Percentiles rank a stretch among this genome's conserved stretches.
These are phyloP conservation scores for Hypoxylon sp. DNA, from an alignment of 2,329 filamentous ascomycete species.

Conservation along the genomic window DNA sequence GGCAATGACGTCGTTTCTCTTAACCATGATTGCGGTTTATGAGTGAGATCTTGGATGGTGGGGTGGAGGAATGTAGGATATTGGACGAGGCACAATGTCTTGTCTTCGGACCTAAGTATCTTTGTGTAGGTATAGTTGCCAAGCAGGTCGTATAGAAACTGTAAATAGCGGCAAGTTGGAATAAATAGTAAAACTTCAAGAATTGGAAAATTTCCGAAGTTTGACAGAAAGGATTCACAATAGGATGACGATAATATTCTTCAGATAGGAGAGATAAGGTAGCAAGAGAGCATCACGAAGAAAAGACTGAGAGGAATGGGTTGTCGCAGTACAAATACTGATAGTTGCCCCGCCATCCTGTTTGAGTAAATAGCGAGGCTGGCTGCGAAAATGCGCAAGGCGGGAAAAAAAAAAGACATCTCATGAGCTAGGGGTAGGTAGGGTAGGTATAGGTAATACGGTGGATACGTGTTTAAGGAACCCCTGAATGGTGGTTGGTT, in stretches of 20 bases:
- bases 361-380: slow-evolving; percentile 51
- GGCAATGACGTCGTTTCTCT: slow-evolving; percentile 73
- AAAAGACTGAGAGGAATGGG: slow-evolving; percentile 18
- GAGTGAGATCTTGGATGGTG: slow-evolving; percentile 6
- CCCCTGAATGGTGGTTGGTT: slow-evolving; percentile 19
- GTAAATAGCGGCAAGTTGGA: too few species aligned
- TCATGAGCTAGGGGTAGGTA: slow-evolving; percentile 17
- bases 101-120: too few species aligned
- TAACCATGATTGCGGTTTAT: slow-evolving; percentile 58
- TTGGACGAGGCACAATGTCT: background rate
- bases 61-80: slow-evolving; percentile 4
- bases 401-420: too few species aligned
- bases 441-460: too few species aligned
- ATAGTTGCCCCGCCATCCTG: slow-evolving; percentile 60
- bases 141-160: too few species aligned
- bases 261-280: too few species aligned
- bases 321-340: slow-evolving; percentile 48
- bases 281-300: slow-evolving; percentile 10
- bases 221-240: too few species aligned
- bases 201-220: background rate
- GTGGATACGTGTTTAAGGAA: too few species aligned
- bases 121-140: too few species aligned
- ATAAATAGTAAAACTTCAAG: background rate
- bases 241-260: too few species aligned
- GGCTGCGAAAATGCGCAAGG: slow-evolving; percentile 46